Percentiles rank a stretch among this genome's conserved stretches.
Conservation (phyloP, 306 rosid species). For the Neltuma alba region DNA sequence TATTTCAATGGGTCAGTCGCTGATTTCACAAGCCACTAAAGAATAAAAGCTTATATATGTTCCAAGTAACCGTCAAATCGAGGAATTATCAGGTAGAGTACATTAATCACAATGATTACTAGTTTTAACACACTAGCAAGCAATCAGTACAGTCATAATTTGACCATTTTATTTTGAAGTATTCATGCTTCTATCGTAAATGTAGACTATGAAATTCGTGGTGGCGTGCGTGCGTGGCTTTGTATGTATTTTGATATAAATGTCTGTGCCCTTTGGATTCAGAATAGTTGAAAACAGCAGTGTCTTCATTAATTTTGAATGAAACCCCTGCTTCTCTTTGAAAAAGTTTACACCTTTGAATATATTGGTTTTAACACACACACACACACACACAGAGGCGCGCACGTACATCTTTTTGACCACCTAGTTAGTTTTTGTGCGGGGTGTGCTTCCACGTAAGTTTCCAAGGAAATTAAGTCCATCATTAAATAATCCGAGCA, state of each 20-base stretch:
- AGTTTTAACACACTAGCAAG: slow-evolving; percentile 9
- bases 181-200: slow-evolving; percentile 30
- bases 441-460: not conserved
- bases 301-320: slow-evolving; percentile 29
- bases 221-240: not conserved
- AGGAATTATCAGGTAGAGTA: slow-evolving; percentile 35
- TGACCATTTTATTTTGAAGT: slow-evolving; percentile 33
- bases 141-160: slow-evolving; percentile 20
- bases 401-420: too few relatives aligned
- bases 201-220: slow-evolving; percentile 13
- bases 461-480: not conserved
- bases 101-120: slow-evolving; percentile 38
- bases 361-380: not conserved
- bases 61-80: slow-evolving; percentile 23
- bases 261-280: slow-evolving; percentile 29
- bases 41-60: slow-evolving; percentile 23
- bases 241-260: not conserved
- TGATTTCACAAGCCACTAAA: slow-evolving; percentile 33
- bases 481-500: slow-evolving; percentile 8
- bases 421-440: too few relatives aligned
- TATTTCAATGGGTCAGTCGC: slow-evolving; percentile 28
- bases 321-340: slow-evolving; percentile 26
- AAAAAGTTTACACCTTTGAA: not conserved
- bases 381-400: not conserved
- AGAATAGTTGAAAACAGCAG: slow-evolving; percentile 34